These are phyloP conservation scores for Pseudogymnoascus sp. DNA, from an alignment of 2,329 filamentous ascomycete species.

Conservation along the genomic window DNA sequence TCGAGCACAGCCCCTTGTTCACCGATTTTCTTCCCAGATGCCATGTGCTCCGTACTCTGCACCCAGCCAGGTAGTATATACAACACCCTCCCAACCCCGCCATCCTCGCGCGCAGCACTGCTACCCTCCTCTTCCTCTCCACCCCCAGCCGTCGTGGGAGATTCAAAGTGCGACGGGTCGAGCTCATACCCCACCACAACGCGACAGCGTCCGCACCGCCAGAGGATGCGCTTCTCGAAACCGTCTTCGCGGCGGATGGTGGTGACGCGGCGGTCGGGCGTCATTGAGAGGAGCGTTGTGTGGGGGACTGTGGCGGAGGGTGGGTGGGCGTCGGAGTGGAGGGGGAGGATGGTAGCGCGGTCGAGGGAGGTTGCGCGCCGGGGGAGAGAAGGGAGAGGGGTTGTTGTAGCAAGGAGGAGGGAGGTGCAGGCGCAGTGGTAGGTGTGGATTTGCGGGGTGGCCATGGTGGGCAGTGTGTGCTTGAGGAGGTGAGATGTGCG, in stretches of 20 bases:
- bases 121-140: constrained; percentile 13
- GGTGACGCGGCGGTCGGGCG: constrained; percentile 38
- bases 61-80: constrained; percentile 55
- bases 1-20: constrained; percentile 26
- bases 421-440: constrained; percentile 60
- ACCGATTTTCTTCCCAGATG: constrained; percentile 25
- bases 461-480: not conserved
- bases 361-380: constrained; percentile 42
- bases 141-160: constrained; percentile 23
- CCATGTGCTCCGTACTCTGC: constrained; percentile 49
- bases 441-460: constrained; percentile 33
- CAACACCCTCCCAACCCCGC: constrained; percentile 34
- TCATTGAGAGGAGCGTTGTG: constrained; percentile 42
- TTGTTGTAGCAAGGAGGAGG: constrained; percentile 52
- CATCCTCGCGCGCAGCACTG: constrained; percentile 20
- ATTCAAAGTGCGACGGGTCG: constrained; percentile 36
- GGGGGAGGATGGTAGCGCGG: constrained; percentile 47
- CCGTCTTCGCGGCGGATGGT: constrained; percentile 51
- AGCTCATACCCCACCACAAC: constrained; percentile 55
- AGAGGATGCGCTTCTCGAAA: constrained; percentile 55
- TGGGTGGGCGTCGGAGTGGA: constrained; percentile 29
- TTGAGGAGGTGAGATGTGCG: not conserved
- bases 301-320: constrained; percentile 20
- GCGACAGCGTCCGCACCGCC: constrained; percentile 52
- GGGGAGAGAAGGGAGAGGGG: constrained; percentile 42